phyloP scores from a whole-genome alignment of 371 early-diverging fungal species.

The Circinella umbellata region DNA sequence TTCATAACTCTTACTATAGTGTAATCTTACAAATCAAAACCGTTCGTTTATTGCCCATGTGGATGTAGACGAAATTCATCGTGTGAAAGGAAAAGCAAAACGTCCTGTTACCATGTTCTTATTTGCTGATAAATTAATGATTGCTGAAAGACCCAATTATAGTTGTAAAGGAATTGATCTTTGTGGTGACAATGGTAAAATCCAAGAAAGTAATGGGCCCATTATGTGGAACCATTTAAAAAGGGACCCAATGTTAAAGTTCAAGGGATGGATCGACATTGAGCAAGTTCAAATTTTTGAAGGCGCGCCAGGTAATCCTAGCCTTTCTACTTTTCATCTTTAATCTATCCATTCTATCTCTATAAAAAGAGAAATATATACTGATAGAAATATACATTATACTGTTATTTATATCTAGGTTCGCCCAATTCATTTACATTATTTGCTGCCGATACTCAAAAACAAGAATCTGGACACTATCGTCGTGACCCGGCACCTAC shows the following conservation, averaged over 20 bases:
- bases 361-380: not conserved
- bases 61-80: slow-evolving; percentile 49
- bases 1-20: slow-evolving; percentile 22
- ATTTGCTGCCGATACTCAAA: slow-evolving; percentile 25
- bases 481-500: slow-evolving; percentile 18
- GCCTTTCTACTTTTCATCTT: not conserved
- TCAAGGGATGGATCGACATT: slow-evolving; percentile 56
- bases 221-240: slow-evolving; percentile 14
- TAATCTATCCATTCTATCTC: too few relatives aligned
- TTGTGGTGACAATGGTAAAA: slow-evolving; percentile 17
- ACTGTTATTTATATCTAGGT: slow-evolving; percentile 21
- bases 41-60: slow-evolving; percentile 41
- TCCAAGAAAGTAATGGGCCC: not conserved
- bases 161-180: slow-evolving; percentile 28
- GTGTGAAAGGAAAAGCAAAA: slow-evolving; percentile 28
- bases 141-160: slow-evolving; percentile 46
- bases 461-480: not conserved
- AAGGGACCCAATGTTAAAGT: slow-evolving; percentile 35
- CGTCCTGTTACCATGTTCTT: slow-evolving; percentile 48
- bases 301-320: slow-evolving; percentile 41
- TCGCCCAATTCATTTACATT: slow-evolving; percentile 44
- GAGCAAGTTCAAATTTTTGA: slow-evolving; percentile 45
- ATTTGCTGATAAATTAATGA: slow-evolving; percentile 49
- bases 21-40: slow-evolving; percentile 44
- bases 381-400: not conserved